phyloP scores from a whole-genome alignment of 495 filamentous ascomycete species.

The Penicillium chermesinum region DNA sequence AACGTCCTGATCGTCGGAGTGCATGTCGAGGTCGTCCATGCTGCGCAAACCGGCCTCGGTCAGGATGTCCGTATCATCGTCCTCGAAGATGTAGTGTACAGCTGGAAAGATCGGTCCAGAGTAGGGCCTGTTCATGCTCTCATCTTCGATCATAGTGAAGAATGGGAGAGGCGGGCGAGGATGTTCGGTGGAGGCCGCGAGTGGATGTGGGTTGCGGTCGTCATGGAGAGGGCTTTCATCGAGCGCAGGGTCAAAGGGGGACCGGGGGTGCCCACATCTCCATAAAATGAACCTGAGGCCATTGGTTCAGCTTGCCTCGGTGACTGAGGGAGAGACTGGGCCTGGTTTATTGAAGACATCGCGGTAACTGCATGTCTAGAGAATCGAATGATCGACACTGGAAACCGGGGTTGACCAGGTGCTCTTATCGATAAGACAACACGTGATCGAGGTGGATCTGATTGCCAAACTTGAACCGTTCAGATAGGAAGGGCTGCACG shows the following conservation, averaged over 20 bases:
- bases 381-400: too few relatives aligned
- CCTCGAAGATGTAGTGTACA: conserved; percentile 86
- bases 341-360: conserved; percentile 34
- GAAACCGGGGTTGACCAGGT: too few relatives aligned
- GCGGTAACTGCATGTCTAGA: conserved; percentile 29
- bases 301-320: conserved; percentile 6
- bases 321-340: conserved; percentile 27
- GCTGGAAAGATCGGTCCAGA: too few relatives aligned
- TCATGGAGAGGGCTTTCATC: conserved; percentile 2
- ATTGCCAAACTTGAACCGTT: too few relatives aligned
- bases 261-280: not conserved
- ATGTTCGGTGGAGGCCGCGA: not conserved
- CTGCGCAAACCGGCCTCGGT: conserved; percentile 49
- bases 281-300: not conserved
- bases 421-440: too few relatives aligned
- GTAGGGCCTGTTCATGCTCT: conserved; percentile 49
- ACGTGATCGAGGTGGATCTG: too few relatives aligned
- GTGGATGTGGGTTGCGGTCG: not conserved
- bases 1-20: conserved; percentile 1
- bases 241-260: not conserved
- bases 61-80: conserved; percentile 64
- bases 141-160: conserved; percentile 51
- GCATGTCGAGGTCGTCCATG: conserved; percentile 17
- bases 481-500: too few relatives aligned
- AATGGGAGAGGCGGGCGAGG: conserved; percentile 38